phyloP scores from a whole-genome alignment of 352 stramenopile species.

The Phytophthora idaei region DNA sequence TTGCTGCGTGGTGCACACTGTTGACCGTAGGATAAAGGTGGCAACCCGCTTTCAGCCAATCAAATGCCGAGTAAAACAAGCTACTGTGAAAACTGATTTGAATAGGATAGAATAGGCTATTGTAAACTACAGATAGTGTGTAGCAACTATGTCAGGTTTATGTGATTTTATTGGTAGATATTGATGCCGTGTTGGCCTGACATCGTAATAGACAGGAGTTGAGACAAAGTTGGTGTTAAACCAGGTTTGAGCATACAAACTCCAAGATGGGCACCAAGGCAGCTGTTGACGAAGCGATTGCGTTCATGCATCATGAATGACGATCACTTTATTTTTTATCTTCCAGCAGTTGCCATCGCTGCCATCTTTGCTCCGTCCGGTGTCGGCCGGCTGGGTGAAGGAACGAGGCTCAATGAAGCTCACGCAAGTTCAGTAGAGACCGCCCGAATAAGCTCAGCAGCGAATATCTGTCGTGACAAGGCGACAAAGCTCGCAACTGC shows the following conservation, averaged over 20 bases:
- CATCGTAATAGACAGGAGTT: constrained; percentile 11
- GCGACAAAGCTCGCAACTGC: not conserved
- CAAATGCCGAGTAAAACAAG: not conserved
- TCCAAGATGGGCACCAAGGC: constrained; percentile 5
- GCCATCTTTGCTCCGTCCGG: not conserved
- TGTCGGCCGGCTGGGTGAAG: not conserved
- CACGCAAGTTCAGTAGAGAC: not conserved
- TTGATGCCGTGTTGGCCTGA: not conserved
- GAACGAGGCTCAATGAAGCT: not conserved
- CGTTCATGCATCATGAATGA: constrained; percentile 8
- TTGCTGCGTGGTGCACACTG: constrained; percentile 22
- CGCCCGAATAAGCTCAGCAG: not conserved
- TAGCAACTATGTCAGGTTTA: not conserved
- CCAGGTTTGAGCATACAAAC: constrained; percentile 31
- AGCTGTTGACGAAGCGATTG: not conserved
- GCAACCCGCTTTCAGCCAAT: constrained; percentile 29
- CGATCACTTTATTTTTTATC: constrained; percentile 17
- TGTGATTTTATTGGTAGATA: not conserved
- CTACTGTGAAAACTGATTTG: not conserved
- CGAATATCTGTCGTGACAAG: too few species aligned
- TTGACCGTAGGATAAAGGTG: constrained; percentile 22
- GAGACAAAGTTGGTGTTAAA: constrained; percentile 28
- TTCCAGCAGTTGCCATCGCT: not conserved
- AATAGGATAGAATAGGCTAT: not conserved
- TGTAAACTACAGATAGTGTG: not conserved